Evolutionary conservation across 2,329 filamentous ascomycete genomes (phyloP).

Genomic region (Penicillium crustosum): DNA sequence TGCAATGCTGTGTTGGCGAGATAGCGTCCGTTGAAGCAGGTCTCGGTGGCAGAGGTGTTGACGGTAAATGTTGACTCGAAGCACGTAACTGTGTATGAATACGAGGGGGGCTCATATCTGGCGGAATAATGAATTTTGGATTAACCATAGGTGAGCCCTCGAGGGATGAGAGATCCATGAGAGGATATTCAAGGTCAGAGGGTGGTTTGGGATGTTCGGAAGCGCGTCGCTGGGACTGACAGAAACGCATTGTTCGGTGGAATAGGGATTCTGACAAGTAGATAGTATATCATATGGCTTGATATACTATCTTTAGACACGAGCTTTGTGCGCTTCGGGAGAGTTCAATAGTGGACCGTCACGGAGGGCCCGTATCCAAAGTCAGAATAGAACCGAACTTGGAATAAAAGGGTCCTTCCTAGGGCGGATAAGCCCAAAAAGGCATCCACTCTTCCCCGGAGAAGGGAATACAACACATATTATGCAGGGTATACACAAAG

Average conservation of each 20-base stretch:
- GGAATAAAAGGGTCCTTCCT: neutral
- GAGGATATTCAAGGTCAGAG: neutral
- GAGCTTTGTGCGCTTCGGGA: slow-evolving; percentile 9
- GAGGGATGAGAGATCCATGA: slow-evolving; percentile 38
- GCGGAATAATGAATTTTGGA: slow-evolving; percentile 16
- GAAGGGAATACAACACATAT: neutral
- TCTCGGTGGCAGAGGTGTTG: slow-evolving; percentile 18
- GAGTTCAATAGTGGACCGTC: slow-evolving; percentile 11
- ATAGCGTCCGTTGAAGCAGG: slow-evolving; percentile 6
- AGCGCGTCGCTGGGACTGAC: slow-evolving; percentile 11
- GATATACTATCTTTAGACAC: slow-evolving; percentile 16
- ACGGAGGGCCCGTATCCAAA: slow-evolving; percentile 13
- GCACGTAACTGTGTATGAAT: slow-evolving; percentile 5
- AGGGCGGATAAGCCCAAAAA: neutral
- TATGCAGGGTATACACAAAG: neutral
- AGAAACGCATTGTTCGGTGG: slow-evolving; percentile 10
- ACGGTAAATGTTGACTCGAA: slow-evolving; percentile 16
- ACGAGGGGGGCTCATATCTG: slow-evolving; percentile 1
- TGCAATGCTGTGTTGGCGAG: neutral
- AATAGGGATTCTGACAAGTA: neutral
- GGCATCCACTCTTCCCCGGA: neutral
- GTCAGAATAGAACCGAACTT: slow-evolving; percentile 1
- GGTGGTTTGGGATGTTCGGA: neutral
- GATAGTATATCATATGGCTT: neutral
- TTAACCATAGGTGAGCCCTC: slow-evolving; percentile 36